Evolutionary conservation across 1,284 basidiomycete species (phyloP).

Genomic region (Hypsizygus ulmarius): DNA sequence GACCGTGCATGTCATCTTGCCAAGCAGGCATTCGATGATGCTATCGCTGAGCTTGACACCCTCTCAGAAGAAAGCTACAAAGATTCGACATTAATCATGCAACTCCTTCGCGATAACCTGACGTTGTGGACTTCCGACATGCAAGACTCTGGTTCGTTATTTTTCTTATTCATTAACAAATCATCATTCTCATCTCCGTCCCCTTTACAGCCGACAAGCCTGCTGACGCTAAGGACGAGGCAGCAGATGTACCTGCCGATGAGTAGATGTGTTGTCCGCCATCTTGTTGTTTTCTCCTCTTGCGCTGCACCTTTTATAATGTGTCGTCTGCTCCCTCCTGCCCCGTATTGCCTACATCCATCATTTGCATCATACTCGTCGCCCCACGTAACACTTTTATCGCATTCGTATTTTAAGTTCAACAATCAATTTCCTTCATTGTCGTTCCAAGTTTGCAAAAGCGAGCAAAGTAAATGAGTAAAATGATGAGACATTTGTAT

Average conservation of each 20-base stretch:
- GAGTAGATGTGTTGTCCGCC: slow-evolving; percentile 44
- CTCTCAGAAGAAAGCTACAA: slow-evolving; percentile 99
- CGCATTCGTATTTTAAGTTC: slow-evolving; percentile 18
- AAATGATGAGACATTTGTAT: too few relatives aligned
- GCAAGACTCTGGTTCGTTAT: slow-evolving; percentile 76
- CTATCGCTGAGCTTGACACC: slow-evolving; percentile 99
- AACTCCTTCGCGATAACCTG: slow-evolving; percentile 97
- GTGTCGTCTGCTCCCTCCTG: slow-evolving; percentile 13
- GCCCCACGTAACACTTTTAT: slow-evolving; percentile 9
- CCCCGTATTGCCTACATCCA: slow-evolving; percentile 15
- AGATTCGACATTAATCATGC: slow-evolving; percentile 99
- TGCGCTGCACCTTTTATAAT: slow-evolving; percentile 14
- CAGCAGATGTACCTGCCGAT: slow-evolving; percentile 52
- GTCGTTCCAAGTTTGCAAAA: not conserved
- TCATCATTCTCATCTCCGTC: slow-evolving; percentile 16
- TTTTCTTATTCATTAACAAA: not conserved
- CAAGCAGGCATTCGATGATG: slow-evolving; percentile 99
- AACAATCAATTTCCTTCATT: slow-evolving; percentile 13
- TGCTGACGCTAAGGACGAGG: slow-evolving; percentile 65
- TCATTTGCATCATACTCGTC: not conserved
- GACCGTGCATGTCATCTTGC: slow-evolving; percentile 99
- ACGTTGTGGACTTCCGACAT: slow-evolving; percentile 98
- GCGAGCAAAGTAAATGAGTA: not conserved
- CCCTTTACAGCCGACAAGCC: slow-evolving; percentile 55
- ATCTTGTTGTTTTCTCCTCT: slow-evolving; percentile 14